Evolutionary conservation across 768 basidiomycete species (phyloP), one percentile per base, ranked within the genome.

Genomic region (Paxillus ammoniavirescens): DNA sequence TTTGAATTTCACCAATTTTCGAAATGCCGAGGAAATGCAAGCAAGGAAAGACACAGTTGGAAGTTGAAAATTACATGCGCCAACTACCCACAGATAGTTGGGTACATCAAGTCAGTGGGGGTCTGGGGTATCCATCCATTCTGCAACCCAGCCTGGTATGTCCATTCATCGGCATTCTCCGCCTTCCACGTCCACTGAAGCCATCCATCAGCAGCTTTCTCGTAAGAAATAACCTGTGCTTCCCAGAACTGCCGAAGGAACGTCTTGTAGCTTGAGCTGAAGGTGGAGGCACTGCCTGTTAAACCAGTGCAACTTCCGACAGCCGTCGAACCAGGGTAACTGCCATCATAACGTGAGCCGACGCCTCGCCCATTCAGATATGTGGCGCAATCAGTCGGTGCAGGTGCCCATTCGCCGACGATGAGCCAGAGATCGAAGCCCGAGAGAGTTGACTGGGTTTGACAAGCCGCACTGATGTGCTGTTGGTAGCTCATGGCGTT

Each of bases 371-470:
- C 93, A 59, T 95, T 95, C 44, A 97, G 75, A 42, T 70, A 73
- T 35, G 13, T 62, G 43, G 70, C 70, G 58, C 90, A 91, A 62
- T 91, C 91, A 7, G 82, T 92, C 48, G 78, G 72, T 2, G 87
- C 88, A 3, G 89, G 80, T 1, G 88, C 84, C 86, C 90, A 97
- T 73, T 97, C 93, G 40, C 93, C 93, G 23, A 93, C 91, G 42
- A 93, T 76, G 14, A 82, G 77, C 93, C 91, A 93, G 26, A 94
- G 78, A 37, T 81, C 77, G 59, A 83, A 84, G 17, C 63, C 60
- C 0, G 78, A 65, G 6, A 92, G 75, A 0, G 72, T 61, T 9
- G 73, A 69, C 12, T 71, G 75, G 36, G 72, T 66, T 46, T 58
- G 58, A 61, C 91, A 93, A 4, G 85, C 87, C 2, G 76, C 63